Percentiles rank a stretch among this genome's conserved stretches.
These are phyloP conservation scores for Lignosus rhinocerotis DNA, from an alignment of 1,284 basidiomycete genomes.

Conservation along the genomic window DNA sequence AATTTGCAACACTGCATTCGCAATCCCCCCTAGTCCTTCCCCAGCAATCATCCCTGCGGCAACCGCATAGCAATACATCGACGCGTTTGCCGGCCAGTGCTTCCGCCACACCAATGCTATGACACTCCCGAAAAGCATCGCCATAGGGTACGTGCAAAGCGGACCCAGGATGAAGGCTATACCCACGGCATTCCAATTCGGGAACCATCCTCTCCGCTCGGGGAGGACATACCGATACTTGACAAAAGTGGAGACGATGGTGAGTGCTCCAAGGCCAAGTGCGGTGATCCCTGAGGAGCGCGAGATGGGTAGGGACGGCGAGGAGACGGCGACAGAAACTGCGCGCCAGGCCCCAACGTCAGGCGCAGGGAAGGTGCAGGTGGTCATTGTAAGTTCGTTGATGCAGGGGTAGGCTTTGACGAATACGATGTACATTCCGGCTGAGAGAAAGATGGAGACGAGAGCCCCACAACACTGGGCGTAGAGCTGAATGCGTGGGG, in stretches of 20 bases:
- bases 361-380: constrained; percentile 43
- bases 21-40: constrained; percentile 26
- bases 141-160: constrained; percentile 26
- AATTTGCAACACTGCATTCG: constrained; percentile 26
- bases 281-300: constrained; percentile 61
- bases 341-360: constrained; percentile 66
- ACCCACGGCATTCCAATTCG: constrained; percentile 29
- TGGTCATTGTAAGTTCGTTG: constrained; percentile 27
- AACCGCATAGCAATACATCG: constrained; percentile 25
- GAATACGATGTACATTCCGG: constrained; percentile 63
- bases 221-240: constrained; percentile 22
- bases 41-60: constrained; percentile 30
- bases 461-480: constrained; percentile 58
- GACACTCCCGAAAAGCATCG: constrained; percentile 26
- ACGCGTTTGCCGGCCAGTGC: constrained; percentile 16
- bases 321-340: constrained; percentile 57
- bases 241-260: constrained; percentile 18
- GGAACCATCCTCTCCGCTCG: constrained; percentile 20
- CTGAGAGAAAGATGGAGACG: constrained; percentile 57
- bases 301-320: constrained; percentile 50
- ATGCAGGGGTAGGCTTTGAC: constrained; percentile 70
- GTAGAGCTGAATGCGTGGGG: constrained; percentile 65
- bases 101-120: constrained; percentile 21
- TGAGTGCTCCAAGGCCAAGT: constrained; percentile 45
- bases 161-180: constrained; percentile 29